A percentile compares a stretch with the other conserved stretches of the same genome.
Evolutionary conservation across 805 yeast species (phyloP).

Genomic region (Hanseniaspora guilliermondii): DNA sequence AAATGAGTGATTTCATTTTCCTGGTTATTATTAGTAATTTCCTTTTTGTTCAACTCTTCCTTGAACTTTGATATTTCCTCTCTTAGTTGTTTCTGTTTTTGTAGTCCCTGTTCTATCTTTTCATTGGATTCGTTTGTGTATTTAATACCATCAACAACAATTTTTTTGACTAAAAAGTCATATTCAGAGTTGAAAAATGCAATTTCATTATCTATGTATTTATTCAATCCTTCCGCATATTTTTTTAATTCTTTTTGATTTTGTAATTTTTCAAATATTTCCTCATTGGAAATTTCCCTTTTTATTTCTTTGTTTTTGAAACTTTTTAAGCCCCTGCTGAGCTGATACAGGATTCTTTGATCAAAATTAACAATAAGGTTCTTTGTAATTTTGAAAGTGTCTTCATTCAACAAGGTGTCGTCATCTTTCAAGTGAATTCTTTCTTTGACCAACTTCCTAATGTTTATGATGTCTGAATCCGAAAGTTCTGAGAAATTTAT

Average conservation of each 20-base stretch:
- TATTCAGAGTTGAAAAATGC: constrained; percentile 31
- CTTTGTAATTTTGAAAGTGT: background rate
- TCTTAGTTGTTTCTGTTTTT: constrained; percentile 21
- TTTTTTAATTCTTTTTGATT: background rate
- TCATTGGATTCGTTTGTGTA: constrained; percentile 3
- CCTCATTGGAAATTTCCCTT: background rate
- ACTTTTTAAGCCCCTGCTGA: background rate
- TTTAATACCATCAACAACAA: background rate
- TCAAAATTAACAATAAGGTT: constrained; percentile 6
- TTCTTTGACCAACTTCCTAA: background rate
- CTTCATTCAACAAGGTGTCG: background rate
- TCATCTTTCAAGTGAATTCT: background rate
- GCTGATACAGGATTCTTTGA: constrained; percentile 3
- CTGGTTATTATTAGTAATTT: constrained; percentile 12
- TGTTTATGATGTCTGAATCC: background rate
- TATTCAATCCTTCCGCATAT: background rate
- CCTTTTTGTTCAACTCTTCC: constrained; percentile 16
- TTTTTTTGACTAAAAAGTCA: constrained; percentile 35
- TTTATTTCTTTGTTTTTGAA: background rate
- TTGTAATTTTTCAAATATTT: background rate
- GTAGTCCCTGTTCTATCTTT: constrained; percentile 22
- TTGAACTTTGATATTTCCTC: constrained; percentile 17
- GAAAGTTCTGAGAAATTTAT: constrained; percentile 5
- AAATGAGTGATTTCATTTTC: background rate
- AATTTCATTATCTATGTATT: background rate